These are phyloP conservation scores for Candida freyschussii DNA, from an alignment of 1,139 yeast species.

Conservation along the genomic window DNA sequence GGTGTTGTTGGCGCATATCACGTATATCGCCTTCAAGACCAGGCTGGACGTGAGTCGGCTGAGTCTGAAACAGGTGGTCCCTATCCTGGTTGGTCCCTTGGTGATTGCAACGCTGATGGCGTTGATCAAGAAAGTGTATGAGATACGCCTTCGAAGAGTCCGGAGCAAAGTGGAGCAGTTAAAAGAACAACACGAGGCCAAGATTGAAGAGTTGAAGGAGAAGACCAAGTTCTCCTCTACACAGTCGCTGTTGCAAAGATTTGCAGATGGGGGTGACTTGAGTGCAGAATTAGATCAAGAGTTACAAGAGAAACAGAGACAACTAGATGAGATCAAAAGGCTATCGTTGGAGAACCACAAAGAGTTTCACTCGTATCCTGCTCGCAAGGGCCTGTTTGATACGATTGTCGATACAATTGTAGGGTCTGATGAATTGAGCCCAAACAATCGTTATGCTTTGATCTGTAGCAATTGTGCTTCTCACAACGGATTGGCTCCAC, in stretches of 20 bases:
- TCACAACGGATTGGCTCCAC: conserved; percentile 85
- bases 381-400: conserved; percentile 18
- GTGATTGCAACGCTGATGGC: conserved; percentile 2
- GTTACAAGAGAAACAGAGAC: conserved; percentile 37
- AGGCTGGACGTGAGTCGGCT: not conserved
- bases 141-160: conserved; percentile 18
- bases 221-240: conserved; percentile 77
- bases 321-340: conserved; percentile 35
- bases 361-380: conserved; percentile 3
- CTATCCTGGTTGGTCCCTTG: conserved; percentile 7
- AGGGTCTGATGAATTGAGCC: conserved; percentile 67
- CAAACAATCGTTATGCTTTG: conserved; percentile 64
- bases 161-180: conserved; percentile 20
- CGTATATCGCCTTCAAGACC: conserved; percentile 20
- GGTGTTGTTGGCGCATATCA: conserved; percentile 31
- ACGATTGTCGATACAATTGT: conserved; percentile 45
- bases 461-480: conserved; percentile 60
- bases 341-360: conserved; percentile 22
- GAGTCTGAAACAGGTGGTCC: not conserved
- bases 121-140: conserved; percentile 3
- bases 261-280: conserved; percentile 40
- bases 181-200: conserved; percentile 49
- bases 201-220: conserved; percentile 71
- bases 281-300: conserved; percentile 34
- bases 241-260: conserved; percentile 63